Percentiles rank a stretch among this genome's conserved stretches.
These are phyloP conservation scores for Triadica sebifera DNA, from an alignment of 345 rosid genomes.

Conservation along the genomic window DNA sequence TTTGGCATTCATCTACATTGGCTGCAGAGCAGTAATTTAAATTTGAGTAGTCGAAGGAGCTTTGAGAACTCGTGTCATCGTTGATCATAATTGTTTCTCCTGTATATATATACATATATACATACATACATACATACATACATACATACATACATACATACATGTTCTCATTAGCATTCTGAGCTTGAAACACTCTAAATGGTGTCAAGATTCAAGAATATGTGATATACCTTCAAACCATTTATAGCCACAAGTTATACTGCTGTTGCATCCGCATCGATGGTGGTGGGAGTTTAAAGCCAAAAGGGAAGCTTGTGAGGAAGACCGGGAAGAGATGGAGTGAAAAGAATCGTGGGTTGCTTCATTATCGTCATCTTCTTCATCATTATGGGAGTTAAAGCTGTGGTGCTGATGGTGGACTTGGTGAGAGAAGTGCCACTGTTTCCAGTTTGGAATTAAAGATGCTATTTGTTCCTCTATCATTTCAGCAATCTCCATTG, in stretches of 20 bases:
- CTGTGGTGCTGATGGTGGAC: slow-evolving; percentile 27
- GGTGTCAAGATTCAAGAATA: neutral
- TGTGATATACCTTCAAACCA: slow-evolving; percentile 40
- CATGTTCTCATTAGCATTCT: neutral
- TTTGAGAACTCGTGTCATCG: slow-evolving; percentile 51
- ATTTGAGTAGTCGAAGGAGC: slow-evolving; percentile 49
- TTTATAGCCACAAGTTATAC: slow-evolving; percentile 5
- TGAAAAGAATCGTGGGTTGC: slow-evolving; percentile 38
- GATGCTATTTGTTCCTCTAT: slow-evolving; percentile 72
- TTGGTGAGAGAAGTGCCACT: slow-evolving; percentile 7
- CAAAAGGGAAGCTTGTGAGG: slow-evolving; percentile 55
- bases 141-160: no score
- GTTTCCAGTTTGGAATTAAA: slow-evolving; percentile 65
- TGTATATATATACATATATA: no score
- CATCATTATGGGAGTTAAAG: slow-evolving; percentile 39
- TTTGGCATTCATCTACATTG: slow-evolving; percentile 37
- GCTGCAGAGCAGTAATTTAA: slow-evolving; percentile 35
- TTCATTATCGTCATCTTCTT: slow-evolving; percentile 34
- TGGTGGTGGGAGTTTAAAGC: slow-evolving; percentile 22
- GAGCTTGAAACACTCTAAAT: neutral
- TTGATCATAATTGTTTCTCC: slow-evolving; percentile 28
- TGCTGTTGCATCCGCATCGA: no score
- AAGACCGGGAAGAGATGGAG: slow-evolving; percentile 43
- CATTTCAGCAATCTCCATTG: slow-evolving; percentile 69
- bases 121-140: no score